A percentile compares a stretch with the other conserved stretches of the same genome.
Evolutionary conservation across 257 asterid species (phyloP).

Genomic region (Solanum gandarillasii): DNA sequence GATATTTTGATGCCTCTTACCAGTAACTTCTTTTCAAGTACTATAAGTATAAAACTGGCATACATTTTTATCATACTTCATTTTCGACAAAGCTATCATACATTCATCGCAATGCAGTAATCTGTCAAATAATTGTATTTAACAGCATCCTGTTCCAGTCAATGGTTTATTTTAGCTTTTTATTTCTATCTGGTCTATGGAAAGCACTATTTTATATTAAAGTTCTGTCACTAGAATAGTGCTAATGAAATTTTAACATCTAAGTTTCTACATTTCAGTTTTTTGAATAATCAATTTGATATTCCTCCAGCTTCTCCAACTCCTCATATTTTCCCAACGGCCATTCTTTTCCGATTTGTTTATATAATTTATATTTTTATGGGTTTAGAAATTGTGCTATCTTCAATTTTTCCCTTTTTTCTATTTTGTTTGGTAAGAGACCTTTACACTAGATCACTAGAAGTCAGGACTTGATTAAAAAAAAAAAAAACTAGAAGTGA

Average conservation of each 20-base stretch:
- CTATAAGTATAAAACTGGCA: no score
- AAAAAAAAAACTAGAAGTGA: no score
- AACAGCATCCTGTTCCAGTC: not conserved
- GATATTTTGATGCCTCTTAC: slow-evolving; percentile 26
- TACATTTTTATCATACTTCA: not conserved
- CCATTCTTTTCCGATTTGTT: slow-evolving; percentile 34
- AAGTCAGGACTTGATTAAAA: no score
- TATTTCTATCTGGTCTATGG: not conserved
- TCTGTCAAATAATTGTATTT: not conserved
- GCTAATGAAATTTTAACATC: not conserved
- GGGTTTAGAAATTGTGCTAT: no score
- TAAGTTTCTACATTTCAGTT: not conserved
- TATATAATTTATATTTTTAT: not conserved
- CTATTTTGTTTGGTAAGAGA: no score
- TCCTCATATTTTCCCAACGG: slow-evolving; percentile 46
- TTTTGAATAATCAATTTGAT: slow-evolving; percentile 10
- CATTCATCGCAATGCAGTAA: not conserved
- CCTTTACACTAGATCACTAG: no score
- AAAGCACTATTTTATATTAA: not conserved
- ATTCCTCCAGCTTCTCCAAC: slow-evolving; percentile 58
- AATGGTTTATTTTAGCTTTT: no score
- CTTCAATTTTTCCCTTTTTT: no score
- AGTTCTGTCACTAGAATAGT: not conserved
- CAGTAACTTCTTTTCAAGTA: not conserved
- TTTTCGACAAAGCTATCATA: no score